phyloP scores from a whole-genome alignment of 306 rosid species.

The Vigna nakashimae region DNA sequence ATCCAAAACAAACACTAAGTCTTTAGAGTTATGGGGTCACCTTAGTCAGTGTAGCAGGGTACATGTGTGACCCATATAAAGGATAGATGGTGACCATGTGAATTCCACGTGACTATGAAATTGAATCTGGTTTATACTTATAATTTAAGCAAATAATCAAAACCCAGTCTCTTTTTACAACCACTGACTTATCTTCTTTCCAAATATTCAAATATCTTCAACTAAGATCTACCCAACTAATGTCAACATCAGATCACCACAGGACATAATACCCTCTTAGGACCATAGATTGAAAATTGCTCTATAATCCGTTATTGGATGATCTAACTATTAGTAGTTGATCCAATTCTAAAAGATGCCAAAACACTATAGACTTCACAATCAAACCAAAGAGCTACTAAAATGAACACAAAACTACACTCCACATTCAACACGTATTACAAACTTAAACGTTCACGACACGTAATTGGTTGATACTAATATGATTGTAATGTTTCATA shows the following conservation, averaged over 20 bases:
- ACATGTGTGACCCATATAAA: fast-evolving
- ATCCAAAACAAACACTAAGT: too few relatives aligned
- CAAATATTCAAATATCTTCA: background rate
- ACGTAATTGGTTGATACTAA: too few relatives aligned
- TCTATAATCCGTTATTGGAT: background rate
- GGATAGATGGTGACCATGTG: too few relatives aligned
- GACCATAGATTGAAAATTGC: background rate
- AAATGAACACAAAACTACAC: background rate
- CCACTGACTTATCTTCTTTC: too few relatives aligned
- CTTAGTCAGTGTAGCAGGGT: too few relatives aligned
- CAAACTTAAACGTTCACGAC: background rate
- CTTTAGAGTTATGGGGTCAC: too few relatives aligned
- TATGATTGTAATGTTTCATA: too few relatives aligned
- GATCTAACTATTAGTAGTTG: background rate
- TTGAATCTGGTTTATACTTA: too few relatives aligned
- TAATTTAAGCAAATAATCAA: too few relatives aligned
- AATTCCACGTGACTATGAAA: too few relatives aligned
- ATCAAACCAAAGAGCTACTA: background rate
- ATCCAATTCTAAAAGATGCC: background rate
- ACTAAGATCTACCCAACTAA: background rate
- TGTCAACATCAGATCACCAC: background rate
- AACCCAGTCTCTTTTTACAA: too few relatives aligned
- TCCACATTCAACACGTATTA: background rate
- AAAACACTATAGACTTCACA: background rate
- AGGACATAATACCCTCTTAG: too few relatives aligned